Evolutionary conservation across 805 yeast species (phyloP), one percentile per base, ranked within the genome.

Genomic region (Naumovozyma dairenensis): DNA sequence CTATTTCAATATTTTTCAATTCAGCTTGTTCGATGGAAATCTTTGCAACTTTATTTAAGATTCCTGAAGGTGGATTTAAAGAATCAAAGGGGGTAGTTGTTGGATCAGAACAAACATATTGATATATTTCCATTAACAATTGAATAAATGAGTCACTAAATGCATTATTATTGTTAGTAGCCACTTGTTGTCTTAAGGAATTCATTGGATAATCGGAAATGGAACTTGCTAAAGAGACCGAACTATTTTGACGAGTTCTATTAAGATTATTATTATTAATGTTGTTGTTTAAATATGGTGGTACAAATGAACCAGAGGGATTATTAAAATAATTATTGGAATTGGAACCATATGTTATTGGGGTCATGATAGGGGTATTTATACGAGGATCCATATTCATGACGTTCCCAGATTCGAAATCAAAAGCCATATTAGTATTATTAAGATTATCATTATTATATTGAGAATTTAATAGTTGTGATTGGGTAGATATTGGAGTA

Each of bases 81-180:
- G 72, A 69, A 42, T 77, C 77, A 48, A 79, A 79, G 0, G 87
- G 87, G 0, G 87, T 78, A 6, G 67, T 62, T 21, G 73, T 70
- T 5, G 86, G 85, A 45, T 69, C 73, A 31, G 63, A 63, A 12
- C 71, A 66, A 36, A 70, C 62, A 6, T 58, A 46, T 33, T 69
- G 70, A 45, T 75, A 76, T 4, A 65, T 60, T 25, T 62, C 63
- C 44, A 65, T 46, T 16, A 77, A 52, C 10, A 69, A 46, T 16
- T 56, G 59, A 43, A 74, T 73, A 41, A 72, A 72, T 5, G 41
- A 48, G 4, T 50, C 51, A 1, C 69, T 56, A 21, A 54, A 47
- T 9, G 36, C 15, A 13, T 17, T 29, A 24, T 18, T 29, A 16
- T 22, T 24, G 5, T 29, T 12, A n/a, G 24, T 12, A 17, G 37